phyloP scores from a whole-genome alignment of 2,329 filamentous ascomycete genomes.

The Sordariomycetes sp. region DNA sequence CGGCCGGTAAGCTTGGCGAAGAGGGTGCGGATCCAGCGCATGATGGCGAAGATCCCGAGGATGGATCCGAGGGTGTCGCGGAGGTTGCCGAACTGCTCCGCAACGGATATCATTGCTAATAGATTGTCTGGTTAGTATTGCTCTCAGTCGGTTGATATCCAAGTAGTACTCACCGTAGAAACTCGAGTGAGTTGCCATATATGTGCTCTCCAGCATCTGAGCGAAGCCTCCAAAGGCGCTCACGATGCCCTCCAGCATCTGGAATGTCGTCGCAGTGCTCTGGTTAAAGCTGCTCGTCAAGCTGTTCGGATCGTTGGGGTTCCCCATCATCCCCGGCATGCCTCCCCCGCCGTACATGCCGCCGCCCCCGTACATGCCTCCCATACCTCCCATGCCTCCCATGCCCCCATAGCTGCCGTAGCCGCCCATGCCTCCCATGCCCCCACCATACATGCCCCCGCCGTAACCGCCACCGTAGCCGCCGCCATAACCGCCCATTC shows the following conservation, averaged over 20 bases:
- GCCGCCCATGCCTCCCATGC: conserved; percentile 26
- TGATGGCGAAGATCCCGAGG: conserved; percentile 87
- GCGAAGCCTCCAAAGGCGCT: conserved; percentile 95
- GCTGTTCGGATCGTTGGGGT: conserved; percentile 84
- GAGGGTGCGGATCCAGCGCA: conserved; percentile 88
- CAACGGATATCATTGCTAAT: conserved; percentile 94
- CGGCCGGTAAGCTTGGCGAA: conserved; percentile 89
- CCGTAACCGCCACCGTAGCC: conserved; percentile 21
- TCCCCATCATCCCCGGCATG: conserved; percentile 21
- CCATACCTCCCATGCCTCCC: conserved; percentile 23
- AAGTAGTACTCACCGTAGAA: conserved; percentile 72
- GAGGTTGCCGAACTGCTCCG: conserved; percentile 91
- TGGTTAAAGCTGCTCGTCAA: conserved; percentile 92
- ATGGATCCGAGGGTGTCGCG: conserved; percentile 89
- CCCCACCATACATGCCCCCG: conserved; percentile 30
- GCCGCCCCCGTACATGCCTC: conserved; percentile 29
- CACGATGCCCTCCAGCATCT: conserved; percentile 95
- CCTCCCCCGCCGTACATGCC: conserved; percentile 29
- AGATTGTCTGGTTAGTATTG: conserved; percentile 8
- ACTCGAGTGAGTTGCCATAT: conserved; percentile 97
- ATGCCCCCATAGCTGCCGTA: conserved; percentile 28
- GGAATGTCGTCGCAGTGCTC: conserved; percentile 92
- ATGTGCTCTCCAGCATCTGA: conserved; percentile 98
- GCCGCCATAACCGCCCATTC: conserved; percentile 37
- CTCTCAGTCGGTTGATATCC: not conserved